Percentiles rank a stretch among this genome's conserved stretches.
Evolutionary conservation across 768 basidiomycete genomes (phyloP).

Genomic region (Sistotremastrum niveocremeum): DNA sequence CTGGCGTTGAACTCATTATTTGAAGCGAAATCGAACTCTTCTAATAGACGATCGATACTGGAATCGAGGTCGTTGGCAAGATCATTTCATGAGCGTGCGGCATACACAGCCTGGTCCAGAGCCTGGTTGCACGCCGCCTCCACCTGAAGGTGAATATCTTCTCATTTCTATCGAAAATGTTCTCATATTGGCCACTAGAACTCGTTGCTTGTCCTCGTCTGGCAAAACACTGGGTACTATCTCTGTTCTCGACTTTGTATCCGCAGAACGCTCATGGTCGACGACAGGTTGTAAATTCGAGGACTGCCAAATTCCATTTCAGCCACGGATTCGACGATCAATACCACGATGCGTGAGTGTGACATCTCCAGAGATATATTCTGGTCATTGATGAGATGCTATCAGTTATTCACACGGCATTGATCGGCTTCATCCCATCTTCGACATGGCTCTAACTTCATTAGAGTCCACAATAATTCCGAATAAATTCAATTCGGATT

Average conservation of each 20-base stretch:
- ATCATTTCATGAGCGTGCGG: conserved; percentile 47
- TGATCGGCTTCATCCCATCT: conserved; percentile 46
- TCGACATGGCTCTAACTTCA: conserved; percentile 30
- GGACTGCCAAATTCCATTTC: conserved; percentile 53
- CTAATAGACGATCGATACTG: conserved; percentile 58
- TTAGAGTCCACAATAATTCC: conserved; percentile 41
- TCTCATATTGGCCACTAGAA: conserved; percentile 25
- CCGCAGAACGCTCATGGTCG: neutral
- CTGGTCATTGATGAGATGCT: neutral
- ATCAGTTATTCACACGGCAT: conserved; percentile 39
- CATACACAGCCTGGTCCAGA: conserved; percentile 46
- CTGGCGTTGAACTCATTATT: neutral
- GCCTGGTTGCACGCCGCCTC: conserved; percentile 47
- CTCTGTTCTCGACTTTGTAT: neutral
- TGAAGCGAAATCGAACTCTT: conserved; percentile 49
- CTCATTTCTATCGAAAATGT: conserved; percentile 1
- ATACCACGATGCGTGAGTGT: conserved; percentile 50
- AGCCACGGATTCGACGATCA: conserved; percentile 39
- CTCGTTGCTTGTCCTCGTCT: conserved; percentile 56
- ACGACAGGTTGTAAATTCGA: conserved; percentile 43
- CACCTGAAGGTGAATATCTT: conserved; percentile 39
- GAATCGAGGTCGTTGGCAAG: conserved; percentile 63
- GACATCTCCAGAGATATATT: neutral
- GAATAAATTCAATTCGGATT: conserved; percentile 26
- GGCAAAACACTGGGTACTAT: conserved; percentile 48